Base-by-base conservation (phyloP, 257 asterid genomes). In the Gynochthodes officinalis region DNA sequence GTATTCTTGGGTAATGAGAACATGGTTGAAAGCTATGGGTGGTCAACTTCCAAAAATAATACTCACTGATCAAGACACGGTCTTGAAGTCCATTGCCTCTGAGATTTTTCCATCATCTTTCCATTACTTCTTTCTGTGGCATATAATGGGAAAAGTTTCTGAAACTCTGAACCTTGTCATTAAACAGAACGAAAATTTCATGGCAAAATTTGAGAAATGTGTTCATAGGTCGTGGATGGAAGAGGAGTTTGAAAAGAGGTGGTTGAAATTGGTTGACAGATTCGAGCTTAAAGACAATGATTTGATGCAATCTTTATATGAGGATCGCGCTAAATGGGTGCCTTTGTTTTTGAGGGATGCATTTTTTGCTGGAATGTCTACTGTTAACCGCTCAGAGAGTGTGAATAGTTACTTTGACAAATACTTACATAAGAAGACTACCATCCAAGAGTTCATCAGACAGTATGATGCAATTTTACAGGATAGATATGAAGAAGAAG, bases 401-500 rank as follows among this genome's bases (percentile, higher is more conserved):
- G 95, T 93, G 79, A 91, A 87, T 86, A 82, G 95, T 74, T 93
- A 82, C 82, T 88, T 94, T 74, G 99, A 94, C 86, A 94, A 89
- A 77, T 94, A 89, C 76, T 87, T 94, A 52, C 99, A 94, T 74
- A 88, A 88, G 90, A 91, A 91, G 86, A 94, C 98, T 59, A 82
- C 88, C 2, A 78, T 89, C 69, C 97, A 83, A 73, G 99, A 91
- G 84, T 88, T 94, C 75, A 75, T 89, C 48, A 91, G 86, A 74
- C 97, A 86, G 75, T 94, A 94, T 68, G 97, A 87, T 73, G 67
- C 89, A 32, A 86, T 94, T 73, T 69, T 91, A 78, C 93, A 85
- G 71, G 97, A 94, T 73, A 83, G 99, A 78, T 88, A 91, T 42
- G 98, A 94, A 82, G 99, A 94, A 78, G 99, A 90, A 82, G 95